Percentiles rank a stretch among this genome's conserved stretches.
Evolutionary conservation across 2,329 filamentous ascomycete genomes (phyloP).

Genomic region (Bisporella sp.): DNA sequence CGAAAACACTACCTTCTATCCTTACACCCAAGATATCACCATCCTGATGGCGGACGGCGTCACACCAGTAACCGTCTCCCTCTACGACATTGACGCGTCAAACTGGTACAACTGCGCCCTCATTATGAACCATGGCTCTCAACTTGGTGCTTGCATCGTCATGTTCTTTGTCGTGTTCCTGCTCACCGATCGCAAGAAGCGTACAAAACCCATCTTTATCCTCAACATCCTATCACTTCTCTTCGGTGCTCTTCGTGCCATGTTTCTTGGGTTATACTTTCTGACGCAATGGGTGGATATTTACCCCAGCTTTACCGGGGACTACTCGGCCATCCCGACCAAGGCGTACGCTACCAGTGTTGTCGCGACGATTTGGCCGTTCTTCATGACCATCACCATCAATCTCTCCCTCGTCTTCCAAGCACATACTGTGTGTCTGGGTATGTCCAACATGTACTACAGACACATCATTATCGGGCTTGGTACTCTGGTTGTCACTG

Average conservation of each 20-base stretch:
- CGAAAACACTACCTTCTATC: slow-evolving; percentile 31
- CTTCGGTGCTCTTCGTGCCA: slow-evolving; percentile 43
- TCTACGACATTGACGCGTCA: slow-evolving; percentile 37
- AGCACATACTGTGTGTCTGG: slow-evolving; percentile 50
- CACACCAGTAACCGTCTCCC: slow-evolving; percentile 31
- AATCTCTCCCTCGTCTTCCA: slow-evolving; percentile 56
- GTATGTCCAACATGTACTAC: slow-evolving; percentile 32
- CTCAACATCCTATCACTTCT: slow-evolving; percentile 51
- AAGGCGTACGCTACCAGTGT: slow-evolving; percentile 40
- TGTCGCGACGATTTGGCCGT: slow-evolving; percentile 38
- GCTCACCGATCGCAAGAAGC: slow-evolving; percentile 51
- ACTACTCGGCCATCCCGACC: slow-evolving; percentile 36
- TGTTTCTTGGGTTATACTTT: slow-evolving; percentile 43
- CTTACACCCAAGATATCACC: slow-evolving; percentile 40
- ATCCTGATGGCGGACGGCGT: slow-evolving; percentile 37
- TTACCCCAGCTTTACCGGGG: slow-evolving; percentile 41
- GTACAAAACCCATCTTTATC: slow-evolving; percentile 49
- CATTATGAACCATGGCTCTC: slow-evolving; percentile 50
- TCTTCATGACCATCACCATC: slow-evolving; percentile 47
- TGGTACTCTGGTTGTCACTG: slow-evolving; percentile 42
- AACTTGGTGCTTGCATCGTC: slow-evolving; percentile 52
- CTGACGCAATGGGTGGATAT: slow-evolving; percentile 42
- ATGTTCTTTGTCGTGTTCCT: slow-evolving; percentile 51
- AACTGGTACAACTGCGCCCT: slow-evolving; percentile 39
- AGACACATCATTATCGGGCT: slow-evolving; percentile 37